These are phyloP conservation scores for Aaosphaeria arxii DNA, from an alignment of 2,329 filamentous ascomycete genomes.

Conservation along the genomic window DNA sequence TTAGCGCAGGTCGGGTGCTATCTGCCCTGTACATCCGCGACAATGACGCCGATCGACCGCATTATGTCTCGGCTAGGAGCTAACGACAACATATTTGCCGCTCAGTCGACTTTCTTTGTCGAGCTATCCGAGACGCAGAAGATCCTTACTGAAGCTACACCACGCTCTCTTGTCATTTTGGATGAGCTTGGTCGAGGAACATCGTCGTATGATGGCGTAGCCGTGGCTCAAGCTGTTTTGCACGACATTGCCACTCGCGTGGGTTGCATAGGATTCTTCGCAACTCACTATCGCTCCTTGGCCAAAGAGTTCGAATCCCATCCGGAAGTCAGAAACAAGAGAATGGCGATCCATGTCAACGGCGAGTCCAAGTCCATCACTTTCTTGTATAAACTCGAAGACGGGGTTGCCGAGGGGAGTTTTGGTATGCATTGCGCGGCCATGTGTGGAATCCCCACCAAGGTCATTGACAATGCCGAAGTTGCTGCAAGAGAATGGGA, in stretches of 20 bases:
- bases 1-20: slow-evolving; percentile 97
- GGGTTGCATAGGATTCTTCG: slow-evolving; percentile 93
- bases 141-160: slow-evolving; percentile 90
- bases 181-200: slow-evolving; percentile 96
- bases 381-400: slow-evolving; percentile 91
- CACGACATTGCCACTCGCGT: slow-evolving; percentile 93
- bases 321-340: slow-evolving; percentile 78
- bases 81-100: slow-evolving; percentile 98
- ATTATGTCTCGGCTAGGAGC: slow-evolving; percentile 98
- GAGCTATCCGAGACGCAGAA: slow-evolving; percentile 97
- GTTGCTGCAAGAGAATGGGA: slow-evolving; percentile 90
- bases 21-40: slow-evolving; percentile 77
- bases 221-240: slow-evolving; percentile 94
- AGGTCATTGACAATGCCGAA: slow-evolving; percentile 83
- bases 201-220: slow-evolving; percentile 92
- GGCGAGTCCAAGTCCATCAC: slow-evolving; percentile 82
- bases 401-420: slow-evolving; percentile 90
- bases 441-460: slow-evolving; percentile 89
- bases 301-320: slow-evolving; percentile 87
- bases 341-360: slow-evolving; percentile 95
- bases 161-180: slow-evolving; percentile 90
- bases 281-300: slow-evolving; percentile 94
- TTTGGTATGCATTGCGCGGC: slow-evolving; percentile 99
- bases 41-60: slow-evolving; percentile 85
- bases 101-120: slow-evolving; percentile 97